Conservation (phyloP, 129 eudicot species). For the Artemisia argyi region DNA sequence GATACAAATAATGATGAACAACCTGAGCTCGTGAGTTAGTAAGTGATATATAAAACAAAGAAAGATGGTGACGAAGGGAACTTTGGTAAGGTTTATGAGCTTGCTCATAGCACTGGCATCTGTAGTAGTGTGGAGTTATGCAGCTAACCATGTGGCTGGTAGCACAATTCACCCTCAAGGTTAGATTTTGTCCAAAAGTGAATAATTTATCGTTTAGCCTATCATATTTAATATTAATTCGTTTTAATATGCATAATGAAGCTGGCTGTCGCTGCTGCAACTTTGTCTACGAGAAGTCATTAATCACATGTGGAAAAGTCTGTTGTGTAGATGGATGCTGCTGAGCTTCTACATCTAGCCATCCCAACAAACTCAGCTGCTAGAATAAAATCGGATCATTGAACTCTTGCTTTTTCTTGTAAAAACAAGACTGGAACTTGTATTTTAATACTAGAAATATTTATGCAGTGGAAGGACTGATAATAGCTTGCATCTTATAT, state of each 20-base stretch:
- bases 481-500: constrained; percentile 26
- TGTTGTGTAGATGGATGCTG: constrained; percentile 25
- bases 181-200: neutral
- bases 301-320: constrained; percentile 2
- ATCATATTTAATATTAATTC: neutral
- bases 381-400: neutral
- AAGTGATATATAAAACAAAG: neutral
- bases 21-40: neutral
- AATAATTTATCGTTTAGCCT: neutral
- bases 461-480: constrained; percentile 4
- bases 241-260: neutral
- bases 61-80: neutral
- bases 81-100: neutral
- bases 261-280: constrained; percentile 15
- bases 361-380: neutral
- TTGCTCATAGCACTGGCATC: neutral
- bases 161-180: neutral
- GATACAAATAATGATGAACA: neutral
- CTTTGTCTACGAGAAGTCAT: neutral
- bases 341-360: neutral
- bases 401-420: neutral
- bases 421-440: constrained; percentile 13
- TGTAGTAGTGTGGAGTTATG: neutral
- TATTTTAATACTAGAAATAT: neutral
- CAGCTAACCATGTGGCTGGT: neutral